phyloP scores from a whole-genome alignment of 192 early-diverging fungal species.

The Allomyces macrogynus region DNA sequence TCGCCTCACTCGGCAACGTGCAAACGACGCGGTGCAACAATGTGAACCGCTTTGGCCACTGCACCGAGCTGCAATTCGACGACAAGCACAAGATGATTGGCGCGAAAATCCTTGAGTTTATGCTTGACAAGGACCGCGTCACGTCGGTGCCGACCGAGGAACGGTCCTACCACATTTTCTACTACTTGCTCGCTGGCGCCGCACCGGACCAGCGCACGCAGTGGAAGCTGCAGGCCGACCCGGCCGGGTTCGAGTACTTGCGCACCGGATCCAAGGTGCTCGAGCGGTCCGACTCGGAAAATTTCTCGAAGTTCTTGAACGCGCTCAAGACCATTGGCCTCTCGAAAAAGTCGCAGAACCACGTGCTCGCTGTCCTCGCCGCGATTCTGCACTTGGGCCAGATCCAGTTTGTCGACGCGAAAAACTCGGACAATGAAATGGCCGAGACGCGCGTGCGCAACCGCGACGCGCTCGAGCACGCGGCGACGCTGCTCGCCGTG shows the following conservation, averaged over 20 bases:
- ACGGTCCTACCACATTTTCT: constrained; percentile 86
- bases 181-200: constrained; percentile 76
- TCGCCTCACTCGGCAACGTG: background rate
- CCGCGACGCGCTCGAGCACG: constrained; percentile 46
- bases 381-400: constrained; percentile 77
- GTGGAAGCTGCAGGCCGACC: constrained; percentile 44
- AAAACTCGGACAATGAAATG: constrained; percentile 33
- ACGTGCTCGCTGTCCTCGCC: constrained; percentile 67
- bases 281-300: constrained; percentile 31
- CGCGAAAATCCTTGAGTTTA: constrained; percentile 65
- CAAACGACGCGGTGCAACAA: background rate
- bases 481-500: constrained; percentile 64
- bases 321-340: constrained; percentile 77
- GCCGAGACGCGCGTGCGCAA: constrained; percentile 63
- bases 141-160: constrained; percentile 35
- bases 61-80: constrained; percentile 79
- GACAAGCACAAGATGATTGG: constrained; percentile 77
- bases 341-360: constrained; percentile 52
- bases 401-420: constrained; percentile 50
- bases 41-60: constrained; percentile 36
- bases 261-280: constrained; percentile 25
- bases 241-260: constrained; percentile 30
- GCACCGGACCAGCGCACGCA: constrained; percentile 51
- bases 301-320: constrained; percentile 44
- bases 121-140: constrained; percentile 70